Evolutionary conservation across 768 basidiomycete species (phyloP), one percentile per base, ranked within the genome.

Genomic region (Megacollybia marginata): DNA sequence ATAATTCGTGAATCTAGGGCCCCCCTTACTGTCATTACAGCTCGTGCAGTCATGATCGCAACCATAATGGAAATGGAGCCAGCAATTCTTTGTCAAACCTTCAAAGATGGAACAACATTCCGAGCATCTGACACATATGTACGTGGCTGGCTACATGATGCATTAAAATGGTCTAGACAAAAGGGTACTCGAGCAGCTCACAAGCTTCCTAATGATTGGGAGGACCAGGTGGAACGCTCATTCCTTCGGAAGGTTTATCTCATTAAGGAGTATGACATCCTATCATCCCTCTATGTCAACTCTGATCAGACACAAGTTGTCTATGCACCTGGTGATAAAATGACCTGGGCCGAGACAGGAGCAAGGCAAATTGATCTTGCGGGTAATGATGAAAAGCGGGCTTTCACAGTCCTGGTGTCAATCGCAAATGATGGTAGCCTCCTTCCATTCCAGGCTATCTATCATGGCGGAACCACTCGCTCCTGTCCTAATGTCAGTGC

Each of bases 371-470:
- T 74, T 2, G 42, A 56, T 0, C 49, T 59, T 2, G 42, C 64
- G 2, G 70, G 73, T 1, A 31, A 48, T 10, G 70, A 72, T 1
- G 71, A 74, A 49, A 75, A 75, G 52, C 57, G 63, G 0, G 73
- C 73, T 15, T 67, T 73, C 45, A 74, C 71, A 0, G 28, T 73
- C 0, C 38, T 70, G 11, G 61, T 66, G 9, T 61, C 61, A 0
- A 51, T 71, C 10, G 61, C 70, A 0, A 53, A 42, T 8, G 51
- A 55, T 42, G 69, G 73, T 1, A 44, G 46, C 0, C 33, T 67
- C 10, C 59, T 74, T 5, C 70, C 68, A 9, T 59, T 71, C 33
- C 73, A 74, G 49, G 59, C 63, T 0, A 64, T 75, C n/a, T 71
- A 60, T 47, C 11, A 45, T 3, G 73, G 70, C 7, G 55, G 57